These are phyloP conservation scores for Kurtzmaniella quercitrusa DNA, from an alignment of 1,139 yeast genomes.

Conservation along the genomic window DNA sequence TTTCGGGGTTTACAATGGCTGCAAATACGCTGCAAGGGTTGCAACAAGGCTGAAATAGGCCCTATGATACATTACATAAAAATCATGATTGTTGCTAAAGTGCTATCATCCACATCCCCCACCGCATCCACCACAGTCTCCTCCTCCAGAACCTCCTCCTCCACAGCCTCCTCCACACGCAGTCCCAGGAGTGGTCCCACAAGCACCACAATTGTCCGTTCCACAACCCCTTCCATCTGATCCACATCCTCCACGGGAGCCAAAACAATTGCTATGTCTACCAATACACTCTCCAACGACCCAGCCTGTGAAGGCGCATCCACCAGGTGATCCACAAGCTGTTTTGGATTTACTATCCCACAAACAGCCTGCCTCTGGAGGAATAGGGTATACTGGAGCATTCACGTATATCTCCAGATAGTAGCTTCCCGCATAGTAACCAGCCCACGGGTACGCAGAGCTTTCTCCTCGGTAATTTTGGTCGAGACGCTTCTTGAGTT, in stretches of 20 bases:
- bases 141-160: background rate
- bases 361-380: background rate
- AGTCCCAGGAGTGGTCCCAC: background rate
- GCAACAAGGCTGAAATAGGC: too few relatives aligned
- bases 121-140: background rate
- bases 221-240: background rate
- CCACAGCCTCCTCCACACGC: background rate
- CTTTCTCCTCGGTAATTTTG: background rate
- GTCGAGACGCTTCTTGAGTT: background rate
- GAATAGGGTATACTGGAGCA: background rate
- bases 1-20: background rate
- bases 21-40: background rate
- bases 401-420: background rate
- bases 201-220: background rate
- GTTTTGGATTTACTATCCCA: background rate
- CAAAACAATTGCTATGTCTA: background rate
- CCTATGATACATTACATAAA: too few relatives aligned
- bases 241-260: constrained; percentile 2
- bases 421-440: background rate
- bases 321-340: constrained; percentile 4
- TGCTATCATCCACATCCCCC: background rate
- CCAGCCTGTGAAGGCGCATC: constrained; percentile 1
- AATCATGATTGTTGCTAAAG: too few relatives aligned
- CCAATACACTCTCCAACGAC: background rate
- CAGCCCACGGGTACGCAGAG: background rate